phyloP scores from a whole-genome alignment of 192 early-diverging fungal species.

The Haplosporangium gracile region DNA sequence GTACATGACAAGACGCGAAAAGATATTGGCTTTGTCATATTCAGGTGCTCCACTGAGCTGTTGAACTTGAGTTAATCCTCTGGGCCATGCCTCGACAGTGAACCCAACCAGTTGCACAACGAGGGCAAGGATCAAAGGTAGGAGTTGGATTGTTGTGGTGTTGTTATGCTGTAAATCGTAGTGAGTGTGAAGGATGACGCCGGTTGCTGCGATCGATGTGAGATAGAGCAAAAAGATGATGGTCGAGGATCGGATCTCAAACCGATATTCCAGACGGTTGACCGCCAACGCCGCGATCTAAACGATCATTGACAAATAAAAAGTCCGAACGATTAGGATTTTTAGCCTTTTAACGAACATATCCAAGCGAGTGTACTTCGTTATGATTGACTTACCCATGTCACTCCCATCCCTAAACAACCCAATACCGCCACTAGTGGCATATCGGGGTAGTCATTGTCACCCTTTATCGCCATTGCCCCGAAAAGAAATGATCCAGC shows the following conservation, averaged over 20 bases:
- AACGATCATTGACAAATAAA: neutral
- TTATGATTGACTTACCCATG: constrained; percentile 19
- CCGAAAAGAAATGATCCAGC: neutral
- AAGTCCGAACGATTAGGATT: neutral
- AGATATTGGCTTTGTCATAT: constrained; percentile 27
- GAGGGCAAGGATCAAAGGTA: neutral
- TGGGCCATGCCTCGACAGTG: constrained; percentile 18
- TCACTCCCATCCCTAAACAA: constrained; percentile 16
- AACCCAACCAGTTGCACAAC: neutral
- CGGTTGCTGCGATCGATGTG: neutral
- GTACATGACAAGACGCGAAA: constrained; percentile 9
- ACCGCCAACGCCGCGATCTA: constrained; percentile 9
- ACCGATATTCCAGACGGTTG: constrained; percentile 22
- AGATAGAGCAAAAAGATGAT: constrained; percentile 23
- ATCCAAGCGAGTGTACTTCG: neutral
- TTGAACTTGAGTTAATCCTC: constrained; percentile 14
- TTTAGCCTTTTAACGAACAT: neutral
- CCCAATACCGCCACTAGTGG: neutral
- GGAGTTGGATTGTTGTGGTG: neutral
- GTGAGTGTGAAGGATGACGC: constrained; percentile 4
- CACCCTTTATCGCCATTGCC: neutral
- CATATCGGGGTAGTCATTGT: neutral
- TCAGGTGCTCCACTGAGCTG: neutral
- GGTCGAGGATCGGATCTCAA: constrained; percentile 23
- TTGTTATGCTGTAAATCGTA: neutral